phyloP scores from a whole-genome alignment of 257 asterid genomes.

The Galeopsis tetrahit region DNA sequence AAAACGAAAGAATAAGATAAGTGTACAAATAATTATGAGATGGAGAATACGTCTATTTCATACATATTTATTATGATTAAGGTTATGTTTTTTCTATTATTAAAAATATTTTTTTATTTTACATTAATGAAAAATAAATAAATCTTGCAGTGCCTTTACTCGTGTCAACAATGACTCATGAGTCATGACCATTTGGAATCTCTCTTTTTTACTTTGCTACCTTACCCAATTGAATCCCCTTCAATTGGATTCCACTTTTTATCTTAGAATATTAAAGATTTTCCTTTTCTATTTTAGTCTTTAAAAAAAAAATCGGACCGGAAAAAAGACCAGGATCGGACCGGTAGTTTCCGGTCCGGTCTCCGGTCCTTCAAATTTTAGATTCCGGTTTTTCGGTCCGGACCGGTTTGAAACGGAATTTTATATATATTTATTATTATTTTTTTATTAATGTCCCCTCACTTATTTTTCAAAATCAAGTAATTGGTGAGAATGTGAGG shows the following conservation, averaged over 20 bases:
- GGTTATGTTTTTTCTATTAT: not conserved
- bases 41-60: not conserved
- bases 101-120: not conserved
- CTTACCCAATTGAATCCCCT: not conserved
- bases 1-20: too few relatives aligned
- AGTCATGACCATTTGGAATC: slow-evolving; percentile 25
- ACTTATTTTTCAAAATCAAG: too few relatives aligned
- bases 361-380: too few relatives aligned
- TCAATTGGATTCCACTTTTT: not conserved
- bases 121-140: not conserved
- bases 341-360: too few relatives aligned
- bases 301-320: too few relatives aligned
- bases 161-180: slow-evolving; percentile 16
- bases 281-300: not conserved
- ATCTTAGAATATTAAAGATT: slow-evolving; percentile 18
- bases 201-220: not conserved
- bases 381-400: too few relatives aligned
- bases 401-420: too few relatives aligned
- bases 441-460: too few relatives aligned
- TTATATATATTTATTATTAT: too few relatives aligned
- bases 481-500: too few relatives aligned
- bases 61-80: not conserved
- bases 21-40: too few relatives aligned
- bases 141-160: not conserved
- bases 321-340: too few relatives aligned